These are phyloP conservation scores for Pseudoneurospora amorphoporcata DNA, from an alignment of 495 filamentous ascomycete species.

Conservation along the genomic window DNA sequence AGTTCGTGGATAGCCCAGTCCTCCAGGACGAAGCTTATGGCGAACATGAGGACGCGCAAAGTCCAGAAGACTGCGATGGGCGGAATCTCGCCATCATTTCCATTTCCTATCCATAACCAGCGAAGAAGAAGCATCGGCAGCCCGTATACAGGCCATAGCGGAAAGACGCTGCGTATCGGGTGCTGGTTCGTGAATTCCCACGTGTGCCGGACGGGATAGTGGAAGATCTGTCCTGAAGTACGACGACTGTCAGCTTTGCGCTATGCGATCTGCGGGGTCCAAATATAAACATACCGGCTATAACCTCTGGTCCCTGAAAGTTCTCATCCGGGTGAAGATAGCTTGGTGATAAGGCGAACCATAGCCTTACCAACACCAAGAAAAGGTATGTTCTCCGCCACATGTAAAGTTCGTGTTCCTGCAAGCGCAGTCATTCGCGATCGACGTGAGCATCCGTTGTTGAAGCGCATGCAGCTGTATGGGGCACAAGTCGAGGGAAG, in stretches of 20 bases:
- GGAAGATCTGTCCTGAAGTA: constrained; percentile 69
- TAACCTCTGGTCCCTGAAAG: constrained; percentile 95
- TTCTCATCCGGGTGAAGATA: constrained; percentile 98
- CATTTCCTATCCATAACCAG: constrained; percentile 66
- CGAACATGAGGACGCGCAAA: constrained; percentile 78
- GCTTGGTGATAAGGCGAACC: constrained; percentile 87
- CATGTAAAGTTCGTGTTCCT: constrained; percentile 41
- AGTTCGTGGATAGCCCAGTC: constrained; percentile 96
- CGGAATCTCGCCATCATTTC: constrained; percentile 45
- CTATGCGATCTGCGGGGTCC: not conserved
- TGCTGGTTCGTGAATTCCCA: constrained; percentile 88
- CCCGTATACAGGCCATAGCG: constrained; percentile 89
- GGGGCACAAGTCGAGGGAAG: not conserved
- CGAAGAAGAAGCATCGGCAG: constrained; percentile 82
- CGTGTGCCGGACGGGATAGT: constrained; percentile 71
- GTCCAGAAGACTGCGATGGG: constrained; percentile 81
- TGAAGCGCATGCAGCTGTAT: not conserved
- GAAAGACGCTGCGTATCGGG: constrained; percentile 91
- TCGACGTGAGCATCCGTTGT: not conserved
- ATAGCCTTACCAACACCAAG: constrained; percentile 75
- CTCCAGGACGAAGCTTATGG: constrained; percentile 87
- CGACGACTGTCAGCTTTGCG: not conserved
- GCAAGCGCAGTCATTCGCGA: constrained; percentile 6
- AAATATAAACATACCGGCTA: constrained; percentile 60
- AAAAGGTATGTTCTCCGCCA: constrained; percentile 86